phyloP scores from a whole-genome alignment of 1,139 yeast genomes.

The Kodamaea alishanica region DNA sequence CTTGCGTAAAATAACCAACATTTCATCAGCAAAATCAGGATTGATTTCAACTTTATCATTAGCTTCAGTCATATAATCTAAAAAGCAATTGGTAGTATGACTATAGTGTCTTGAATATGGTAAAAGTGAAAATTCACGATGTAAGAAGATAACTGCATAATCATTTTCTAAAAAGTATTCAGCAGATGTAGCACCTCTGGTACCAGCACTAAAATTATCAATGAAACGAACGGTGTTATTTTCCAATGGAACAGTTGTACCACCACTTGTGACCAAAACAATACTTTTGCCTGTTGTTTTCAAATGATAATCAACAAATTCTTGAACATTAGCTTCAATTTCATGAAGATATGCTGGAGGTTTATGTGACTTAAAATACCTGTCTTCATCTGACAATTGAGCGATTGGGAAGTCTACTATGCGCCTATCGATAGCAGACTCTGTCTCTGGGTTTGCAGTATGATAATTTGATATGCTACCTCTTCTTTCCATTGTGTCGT shows the following conservation, averaged over 20 bases:
- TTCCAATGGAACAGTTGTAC: constrained; percentile 96
- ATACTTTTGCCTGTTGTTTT: constrained; percentile 46
- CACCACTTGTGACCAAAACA: constrained; percentile 92
- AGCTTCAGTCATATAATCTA: constrained; percentile 70
- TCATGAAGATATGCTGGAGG: constrained; percentile 73
- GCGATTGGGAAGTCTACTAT: constrained; percentile 82
- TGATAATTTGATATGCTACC: constrained; percentile 23
- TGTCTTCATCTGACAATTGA: constrained; percentile 64
- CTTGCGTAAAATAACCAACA: constrained; percentile 62
- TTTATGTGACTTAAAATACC: constrained; percentile 65
- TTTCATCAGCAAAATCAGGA: constrained; percentile 56
- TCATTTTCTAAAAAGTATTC: constrained; percentile 83
- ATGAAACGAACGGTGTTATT: constrained; percentile 94
- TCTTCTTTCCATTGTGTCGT: constrained; percentile 5
- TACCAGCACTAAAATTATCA: constrained; percentile 96
- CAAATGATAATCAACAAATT: constrained; percentile 54
- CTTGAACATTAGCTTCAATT: constrained; percentile 51
- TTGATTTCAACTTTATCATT: constrained; percentile 57
- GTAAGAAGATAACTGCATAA: constrained; percentile 88
- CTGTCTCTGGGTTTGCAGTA: constrained; percentile 70
- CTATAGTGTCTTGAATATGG: constrained; percentile 90
- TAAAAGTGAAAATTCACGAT: constrained; percentile 84
- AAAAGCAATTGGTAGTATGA: constrained; percentile 78
- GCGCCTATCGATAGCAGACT: constrained; percentile 72
- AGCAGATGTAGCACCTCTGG: constrained; percentile 95